These are phyloP conservation scores for Phytopythium oedochilum DNA, from an alignment of 352 stramenopile species.

Conservation along the genomic window DNA sequence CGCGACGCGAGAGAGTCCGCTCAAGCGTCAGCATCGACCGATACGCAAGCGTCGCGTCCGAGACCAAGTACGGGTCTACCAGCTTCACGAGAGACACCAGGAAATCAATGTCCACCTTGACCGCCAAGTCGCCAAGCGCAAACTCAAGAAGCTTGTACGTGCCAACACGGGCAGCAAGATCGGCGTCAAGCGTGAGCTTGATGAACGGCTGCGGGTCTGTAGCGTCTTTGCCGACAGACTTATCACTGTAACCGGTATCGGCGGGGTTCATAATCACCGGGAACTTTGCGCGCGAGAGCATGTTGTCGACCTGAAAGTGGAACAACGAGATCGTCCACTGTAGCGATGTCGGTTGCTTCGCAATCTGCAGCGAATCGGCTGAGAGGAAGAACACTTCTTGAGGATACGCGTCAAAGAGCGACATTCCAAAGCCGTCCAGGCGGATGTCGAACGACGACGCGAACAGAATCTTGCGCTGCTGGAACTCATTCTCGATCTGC, in stretches of 20 bases:
- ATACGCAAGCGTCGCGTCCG: slow-evolving; percentile 52
- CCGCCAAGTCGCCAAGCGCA: slow-evolving; percentile 51
- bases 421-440: slow-evolving; percentile 72
- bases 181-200: slow-evolving; percentile 70
- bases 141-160: slow-evolving; percentile 84
- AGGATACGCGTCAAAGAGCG: slow-evolving; percentile 66
- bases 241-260: slow-evolving; percentile 76
- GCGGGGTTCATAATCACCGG: slow-evolving; percentile 81
- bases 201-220: slow-evolving; percentile 48
- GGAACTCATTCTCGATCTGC: slow-evolving; percentile 62
- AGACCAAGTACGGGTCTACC: slow-evolving; percentile 74
- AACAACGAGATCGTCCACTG: slow-evolving; percentile 77
- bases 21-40: slow-evolving; percentile 60
- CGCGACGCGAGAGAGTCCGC: slow-evolving; percentile 45
- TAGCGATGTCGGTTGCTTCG: slow-evolving; percentile 64
- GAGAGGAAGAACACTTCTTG: slow-evolving; percentile 85
- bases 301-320: slow-evolving; percentile 83
- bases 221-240: slow-evolving; percentile 47
- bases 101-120: slow-evolving; percentile 87
- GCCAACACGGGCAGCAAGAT: slow-evolving; percentile 66
- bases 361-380: slow-evolving; percentile 67
- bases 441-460: slow-evolving; percentile 80
- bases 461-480: slow-evolving; percentile 76
- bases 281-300: slow-evolving; percentile 77
- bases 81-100: slow-evolving; percentile 78